These are phyloP conservation scores for Suhomyces sp. DNA, from an alignment of 805 yeast genomes.

Conservation along the genomic window DNA sequence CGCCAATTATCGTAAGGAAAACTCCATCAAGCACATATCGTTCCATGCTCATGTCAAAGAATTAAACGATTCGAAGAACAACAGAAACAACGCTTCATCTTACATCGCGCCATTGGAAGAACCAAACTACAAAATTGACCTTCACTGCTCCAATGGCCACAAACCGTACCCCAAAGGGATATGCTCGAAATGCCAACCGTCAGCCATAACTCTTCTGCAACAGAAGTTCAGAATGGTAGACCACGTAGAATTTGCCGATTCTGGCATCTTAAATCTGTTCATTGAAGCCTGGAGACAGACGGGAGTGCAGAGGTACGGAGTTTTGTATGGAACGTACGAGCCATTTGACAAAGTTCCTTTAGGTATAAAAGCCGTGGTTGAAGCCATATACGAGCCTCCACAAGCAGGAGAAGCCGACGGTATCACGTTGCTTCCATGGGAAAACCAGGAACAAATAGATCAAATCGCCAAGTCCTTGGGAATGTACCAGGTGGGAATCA, in stretches of 20 bases:
- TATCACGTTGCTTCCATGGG: slow-evolving; percentile 56
- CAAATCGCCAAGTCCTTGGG: slow-evolving; percentile 58
- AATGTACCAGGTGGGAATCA: slow-evolving; percentile 69
- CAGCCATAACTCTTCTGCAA: slow-evolving; percentile 87
- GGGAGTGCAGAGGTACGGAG: slow-evolving; percentile 84
- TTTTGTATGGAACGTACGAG: slow-evolving; percentile 79
- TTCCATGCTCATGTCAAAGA: slow-evolving; percentile 80
- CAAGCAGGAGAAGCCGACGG: slow-evolving; percentile 89
- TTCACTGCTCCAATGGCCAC: slow-evolving; percentile 74
- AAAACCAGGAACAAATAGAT: slow-evolving; percentile 52
- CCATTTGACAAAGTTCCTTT: slow-evolving; percentile 80
- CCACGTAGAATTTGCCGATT: slow-evolving; percentile 85
- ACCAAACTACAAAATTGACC: slow-evolving; percentile 63
- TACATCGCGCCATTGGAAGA: slow-evolving; percentile 79
- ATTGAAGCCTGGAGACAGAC: slow-evolving; percentile 90
- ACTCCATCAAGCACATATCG: slow-evolving; percentile 83
- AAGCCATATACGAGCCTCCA: slow-evolving; percentile 91
- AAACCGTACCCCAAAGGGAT: slow-evolving; percentile 93
- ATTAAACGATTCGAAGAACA: slow-evolving; percentile 63
- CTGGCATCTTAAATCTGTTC: slow-evolving; percentile 72
- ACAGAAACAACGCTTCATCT: slow-evolving; percentile 52
- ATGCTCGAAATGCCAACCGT: slow-evolving; percentile 95
- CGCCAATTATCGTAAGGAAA: slow-evolving; percentile 63
- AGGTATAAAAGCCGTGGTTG: slow-evolving; percentile 91
- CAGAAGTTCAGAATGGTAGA: slow-evolving; percentile 95